phyloP scores from a whole-genome alignment of 2,329 filamentous ascomycete genomes.

The Talaromyces sp. region DNA sequence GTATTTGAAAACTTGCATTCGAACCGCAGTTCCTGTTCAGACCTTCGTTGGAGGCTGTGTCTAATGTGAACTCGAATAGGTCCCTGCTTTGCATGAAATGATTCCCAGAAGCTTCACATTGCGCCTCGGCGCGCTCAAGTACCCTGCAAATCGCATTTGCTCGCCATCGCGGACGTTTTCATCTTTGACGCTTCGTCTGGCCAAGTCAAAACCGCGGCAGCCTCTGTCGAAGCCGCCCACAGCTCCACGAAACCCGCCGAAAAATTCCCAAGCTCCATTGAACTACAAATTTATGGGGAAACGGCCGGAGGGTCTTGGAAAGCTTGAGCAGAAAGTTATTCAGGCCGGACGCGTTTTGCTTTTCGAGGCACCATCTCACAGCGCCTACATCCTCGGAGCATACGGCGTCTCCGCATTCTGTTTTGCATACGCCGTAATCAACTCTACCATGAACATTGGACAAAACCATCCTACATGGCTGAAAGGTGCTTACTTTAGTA shows the following conservation, averaged over 20 bases:
- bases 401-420: constrained; percentile 52
- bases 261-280: background rate
- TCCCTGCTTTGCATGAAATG: background rate
- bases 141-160: constrained; percentile 14
- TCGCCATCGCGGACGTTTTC: constrained; percentile 11
- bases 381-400: constrained; percentile 56
- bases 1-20: background rate
- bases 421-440: constrained; percentile 46
- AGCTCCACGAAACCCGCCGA: constrained; percentile 9
- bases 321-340: constrained; percentile 46
- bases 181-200: constrained; percentile 15
- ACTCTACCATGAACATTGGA: constrained; percentile 46
- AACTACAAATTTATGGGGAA: constrained; percentile 19
- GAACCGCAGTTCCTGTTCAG: background rate
- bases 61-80: constrained; percentile 3
- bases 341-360: constrained; percentile 53
- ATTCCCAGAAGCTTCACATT: constrained; percentile 15
- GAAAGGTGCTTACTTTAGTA: constrained; percentile 50
- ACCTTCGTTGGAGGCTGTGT: background rate
- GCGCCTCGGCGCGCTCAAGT: constrained; percentile 22
- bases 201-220: constrained; percentile 11
- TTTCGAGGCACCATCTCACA: constrained; percentile 61
- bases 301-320: constrained; percentile 42
- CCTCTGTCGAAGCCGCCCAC: constrained; percentile 10
- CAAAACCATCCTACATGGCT: constrained; percentile 53